These are phyloP conservation scores for Adansonia digitata DNA, from an alignment of 345 rosid species.

Conservation along the genomic window DNA sequence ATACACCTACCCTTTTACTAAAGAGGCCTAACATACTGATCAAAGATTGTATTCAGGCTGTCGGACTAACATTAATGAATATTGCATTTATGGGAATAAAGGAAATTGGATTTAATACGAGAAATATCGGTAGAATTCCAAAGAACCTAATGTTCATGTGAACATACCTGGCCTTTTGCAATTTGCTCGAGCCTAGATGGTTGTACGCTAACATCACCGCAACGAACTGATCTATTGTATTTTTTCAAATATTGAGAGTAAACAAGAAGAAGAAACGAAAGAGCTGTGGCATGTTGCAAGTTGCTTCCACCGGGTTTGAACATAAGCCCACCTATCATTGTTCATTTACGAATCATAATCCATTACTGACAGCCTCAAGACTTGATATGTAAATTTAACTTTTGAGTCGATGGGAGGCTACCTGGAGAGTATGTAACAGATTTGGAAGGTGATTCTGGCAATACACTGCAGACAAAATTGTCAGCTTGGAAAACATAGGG, in stretches of 20 bases:
- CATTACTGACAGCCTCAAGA: too few species aligned
- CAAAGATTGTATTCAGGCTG: too few species aligned
- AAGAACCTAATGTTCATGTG: not conserved
- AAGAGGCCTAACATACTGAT: too few species aligned
- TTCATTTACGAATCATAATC: not conserved
- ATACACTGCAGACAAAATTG: constrained; percentile 35
- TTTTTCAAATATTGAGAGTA: constrained; percentile 36
- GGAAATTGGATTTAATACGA: not conserved
- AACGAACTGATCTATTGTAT: constrained; percentile 14
- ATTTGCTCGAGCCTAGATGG: constrained; percentile 29
- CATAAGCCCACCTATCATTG: constrained; percentile 38
- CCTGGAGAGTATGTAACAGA: constrained; percentile 36
- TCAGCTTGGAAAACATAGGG: constrained; percentile 28
- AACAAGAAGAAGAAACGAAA: constrained; percentile 45
- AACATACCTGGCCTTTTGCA: constrained; percentile 44
- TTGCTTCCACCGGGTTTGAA: constrained; percentile 51
- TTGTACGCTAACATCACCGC: constrained; percentile 26
- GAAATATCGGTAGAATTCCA: not conserved
- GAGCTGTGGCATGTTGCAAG: constrained; percentile 43
- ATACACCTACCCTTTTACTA: too few species aligned
- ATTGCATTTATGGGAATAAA: not conserved
- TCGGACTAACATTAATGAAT: too few species aligned
- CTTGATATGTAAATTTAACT: too few species aligned
- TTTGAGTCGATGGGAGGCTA: too few species aligned
- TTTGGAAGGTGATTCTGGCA: constrained; percentile 48